A percentile compares a stretch with the other conserved stretches of the same genome.
phyloP scores from a whole-genome alignment of 2,329 filamentous ascomycete genomes.

The Emergomyces africanus region DNA sequence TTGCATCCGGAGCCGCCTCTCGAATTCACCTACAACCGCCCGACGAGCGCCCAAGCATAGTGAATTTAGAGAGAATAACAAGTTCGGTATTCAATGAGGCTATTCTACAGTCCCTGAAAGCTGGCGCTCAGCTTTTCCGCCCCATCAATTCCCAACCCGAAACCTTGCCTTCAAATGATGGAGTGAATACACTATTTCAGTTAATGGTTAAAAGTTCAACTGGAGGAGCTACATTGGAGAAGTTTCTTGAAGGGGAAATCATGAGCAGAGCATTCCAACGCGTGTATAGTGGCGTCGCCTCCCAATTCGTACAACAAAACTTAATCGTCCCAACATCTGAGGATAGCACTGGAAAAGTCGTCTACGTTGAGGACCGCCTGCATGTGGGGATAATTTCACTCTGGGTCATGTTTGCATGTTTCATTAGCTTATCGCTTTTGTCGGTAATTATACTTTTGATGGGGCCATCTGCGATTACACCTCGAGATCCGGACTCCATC shows the following conservation, averaged over 20 bases:
- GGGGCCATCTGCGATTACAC: not conserved
- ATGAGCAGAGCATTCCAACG: not conserved
- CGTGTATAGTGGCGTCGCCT: not conserved
- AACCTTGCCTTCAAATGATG: not conserved
- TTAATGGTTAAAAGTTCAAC: not conserved
- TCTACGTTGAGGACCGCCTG: not conserved
- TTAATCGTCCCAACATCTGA: not conserved
- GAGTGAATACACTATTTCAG: not conserved
- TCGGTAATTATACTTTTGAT: not conserved
- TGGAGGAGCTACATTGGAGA: not conserved
- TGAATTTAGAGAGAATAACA: not conserved
- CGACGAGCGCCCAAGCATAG: not conserved
- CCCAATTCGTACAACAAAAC: conserved; percentile 1
- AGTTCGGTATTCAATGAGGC: not conserved
- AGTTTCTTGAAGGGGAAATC: not conserved
- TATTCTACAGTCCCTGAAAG: not conserved
- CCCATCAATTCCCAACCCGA: not conserved
- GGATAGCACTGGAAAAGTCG: not conserved
- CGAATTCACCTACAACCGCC: not conserved
- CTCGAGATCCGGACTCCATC: not conserved
- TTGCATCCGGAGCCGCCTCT: not conserved
- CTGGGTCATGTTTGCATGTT: not conserved
- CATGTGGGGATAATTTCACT: not conserved
- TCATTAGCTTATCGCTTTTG: not conserved
- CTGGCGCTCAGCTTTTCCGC: not conserved